phyloP scores from a whole-genome alignment of 768 basidiomycete genomes.

The Amanita rubescens region DNA sequence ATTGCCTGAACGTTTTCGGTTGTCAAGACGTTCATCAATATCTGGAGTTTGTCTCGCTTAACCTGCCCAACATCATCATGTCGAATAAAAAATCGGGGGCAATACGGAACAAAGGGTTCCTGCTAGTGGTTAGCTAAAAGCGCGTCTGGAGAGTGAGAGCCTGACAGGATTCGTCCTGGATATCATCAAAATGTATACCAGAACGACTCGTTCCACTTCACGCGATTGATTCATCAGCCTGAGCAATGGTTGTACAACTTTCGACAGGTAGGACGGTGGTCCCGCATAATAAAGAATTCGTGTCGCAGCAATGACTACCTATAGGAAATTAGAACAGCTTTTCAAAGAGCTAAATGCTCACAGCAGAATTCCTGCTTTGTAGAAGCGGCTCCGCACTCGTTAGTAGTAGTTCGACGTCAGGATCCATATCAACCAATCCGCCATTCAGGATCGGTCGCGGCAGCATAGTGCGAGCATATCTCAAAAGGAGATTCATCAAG shows the following conservation, averaged over 20 bases:
- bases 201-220: conserved; percentile 71
- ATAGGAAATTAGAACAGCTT: background rate
- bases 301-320: conserved; percentile 78
- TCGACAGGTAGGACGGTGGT: conserved; percentile 44
- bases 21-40: conserved; percentile 61
- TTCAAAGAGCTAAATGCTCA: conserved; percentile 27
- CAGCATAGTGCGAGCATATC: conserved; percentile 84
- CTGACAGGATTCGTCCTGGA: conserved; percentile 61
- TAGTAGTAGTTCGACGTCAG: conserved; percentile 71
- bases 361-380: conserved; percentile 83
- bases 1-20: conserved; percentile 62
- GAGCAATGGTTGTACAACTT: conserved; percentile 66
- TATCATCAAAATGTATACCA: conserved; percentile 66
- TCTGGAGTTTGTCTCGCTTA: conserved; percentile 68
- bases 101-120: conserved; percentile 58
- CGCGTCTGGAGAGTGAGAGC: conserved; percentile 5
- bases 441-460: conserved; percentile 42
- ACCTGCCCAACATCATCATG: conserved; percentile 57
- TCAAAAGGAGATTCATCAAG: conserved; percentile 65
- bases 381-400: conserved; percentile 69
- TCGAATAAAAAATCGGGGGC: conserved; percentile 62
- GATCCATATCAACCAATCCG: conserved; percentile 55
- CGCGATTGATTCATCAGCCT: conserved; percentile 59
- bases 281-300: conserved; percentile 71
- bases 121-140: conserved; percentile 18